Evolutionary conservation across 2,329 filamentous ascomycete genomes (phyloP).

Genomic region (Botryotinia narcissicola): DNA sequence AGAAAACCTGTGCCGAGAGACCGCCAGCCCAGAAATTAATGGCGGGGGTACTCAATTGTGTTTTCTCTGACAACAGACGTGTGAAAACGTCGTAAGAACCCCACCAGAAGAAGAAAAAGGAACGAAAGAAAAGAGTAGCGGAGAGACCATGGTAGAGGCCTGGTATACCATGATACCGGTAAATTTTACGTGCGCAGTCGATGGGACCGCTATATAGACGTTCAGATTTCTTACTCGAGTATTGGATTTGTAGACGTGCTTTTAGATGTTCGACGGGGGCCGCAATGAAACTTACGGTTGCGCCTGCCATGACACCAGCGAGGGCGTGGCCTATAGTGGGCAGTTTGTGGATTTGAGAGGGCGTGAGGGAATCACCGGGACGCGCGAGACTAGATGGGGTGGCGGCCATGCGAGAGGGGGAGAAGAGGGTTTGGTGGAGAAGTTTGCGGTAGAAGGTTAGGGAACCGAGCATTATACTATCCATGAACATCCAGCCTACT

Average conservation of each 20-base stretch:
- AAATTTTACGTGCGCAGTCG: constrained; percentile 74
- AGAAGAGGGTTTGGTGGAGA: constrained; percentile 77
- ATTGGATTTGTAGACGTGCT: constrained; percentile 90
- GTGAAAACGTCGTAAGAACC: constrained; percentile 87
- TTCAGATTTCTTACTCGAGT: constrained; percentile 73
- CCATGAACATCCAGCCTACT: constrained; percentile 99
- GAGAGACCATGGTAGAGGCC: constrained; percentile 84
- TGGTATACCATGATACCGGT: constrained; percentile 66
- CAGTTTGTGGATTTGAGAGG: constrained; percentile 50
- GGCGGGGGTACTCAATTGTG: constrained; percentile 68
- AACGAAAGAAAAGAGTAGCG: constrained; percentile 83
- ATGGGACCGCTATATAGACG: constrained; percentile 83
- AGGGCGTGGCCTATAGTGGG: constrained; percentile 80
- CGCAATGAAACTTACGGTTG: constrained; percentile 88
- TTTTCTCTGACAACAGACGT: constrained; percentile 62
- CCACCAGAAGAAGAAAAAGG: constrained; percentile 99
- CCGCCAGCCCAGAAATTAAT: constrained; percentile 98
- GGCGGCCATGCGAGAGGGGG: constrained; percentile 43
- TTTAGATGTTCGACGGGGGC: constrained; percentile 95
- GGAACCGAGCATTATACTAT: constrained; percentile 84
- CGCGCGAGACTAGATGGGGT: constrained; percentile 29
- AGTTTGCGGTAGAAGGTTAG: constrained; percentile 86
- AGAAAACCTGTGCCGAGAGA: constrained; percentile 89
- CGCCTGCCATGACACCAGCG: constrained; percentile 82
- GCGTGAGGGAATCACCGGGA: constrained; percentile 26